These are phyloP conservation scores for Yarrowia sp. DNA, from an alignment of 805 yeast species.

Conservation along the genomic window DNA sequence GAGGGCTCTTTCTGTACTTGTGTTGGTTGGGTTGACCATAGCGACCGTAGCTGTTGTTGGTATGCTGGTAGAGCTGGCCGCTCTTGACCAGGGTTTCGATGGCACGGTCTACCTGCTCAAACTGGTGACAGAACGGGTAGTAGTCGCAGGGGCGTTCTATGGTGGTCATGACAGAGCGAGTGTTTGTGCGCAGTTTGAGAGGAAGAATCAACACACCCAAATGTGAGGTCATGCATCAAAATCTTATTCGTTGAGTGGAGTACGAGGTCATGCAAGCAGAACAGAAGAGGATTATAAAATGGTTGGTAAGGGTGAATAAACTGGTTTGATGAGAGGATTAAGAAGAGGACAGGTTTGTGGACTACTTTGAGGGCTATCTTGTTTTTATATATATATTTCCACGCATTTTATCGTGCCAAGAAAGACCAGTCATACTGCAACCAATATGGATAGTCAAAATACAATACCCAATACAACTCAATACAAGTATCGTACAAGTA, in stretches of 20 bases:
- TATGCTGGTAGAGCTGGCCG: constrained; percentile 13
- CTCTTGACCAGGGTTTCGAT: constrained; percentile 21
- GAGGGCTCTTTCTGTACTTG: neutral
- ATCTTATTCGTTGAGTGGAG: constrained; percentile 4
- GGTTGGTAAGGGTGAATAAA: too few relatives aligned
- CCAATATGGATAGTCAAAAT: too few relatives aligned
- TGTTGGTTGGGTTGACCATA: neutral
- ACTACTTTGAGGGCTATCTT: too few relatives aligned
- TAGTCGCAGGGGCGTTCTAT: constrained; percentile 23
- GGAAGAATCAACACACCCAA: constrained; percentile 5
- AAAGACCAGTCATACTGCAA: too few relatives aligned
- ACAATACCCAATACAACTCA: too few relatives aligned
- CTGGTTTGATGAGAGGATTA: too few relatives aligned
- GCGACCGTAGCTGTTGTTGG: constrained; percentile 6
- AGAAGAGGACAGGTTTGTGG: too few relatives aligned
- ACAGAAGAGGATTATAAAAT: too few relatives aligned
- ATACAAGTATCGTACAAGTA: too few relatives aligned
- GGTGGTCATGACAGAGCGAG: constrained; percentile 1
- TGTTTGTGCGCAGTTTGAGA: neutral
- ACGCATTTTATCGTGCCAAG: too few relatives aligned
- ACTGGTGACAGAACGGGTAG: constrained; percentile 23
- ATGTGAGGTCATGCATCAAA: constrained; percentile 4
- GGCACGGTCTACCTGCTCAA: constrained; percentile 23
- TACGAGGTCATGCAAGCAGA: too few relatives aligned
- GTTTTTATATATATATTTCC: too few relatives aligned